Evolutionary conservation across 345 rosid genomes (phyloP).

Genomic region (Tarenaya hassleriana): DNA sequence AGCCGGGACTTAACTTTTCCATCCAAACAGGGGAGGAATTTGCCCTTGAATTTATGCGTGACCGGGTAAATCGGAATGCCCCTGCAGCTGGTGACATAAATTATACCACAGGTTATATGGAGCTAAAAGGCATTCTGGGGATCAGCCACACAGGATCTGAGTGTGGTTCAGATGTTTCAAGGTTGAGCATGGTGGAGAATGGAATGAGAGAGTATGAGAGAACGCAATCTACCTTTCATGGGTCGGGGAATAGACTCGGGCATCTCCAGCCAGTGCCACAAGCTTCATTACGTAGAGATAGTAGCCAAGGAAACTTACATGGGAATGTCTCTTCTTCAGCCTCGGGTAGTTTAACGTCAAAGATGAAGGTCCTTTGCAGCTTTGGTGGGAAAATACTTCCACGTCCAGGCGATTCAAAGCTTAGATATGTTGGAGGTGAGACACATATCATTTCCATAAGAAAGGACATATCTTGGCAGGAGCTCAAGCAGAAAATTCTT

Average conservation of each 20-base stretch:
- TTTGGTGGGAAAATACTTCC: slow-evolving; percentile 81
- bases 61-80: slow-evolving; percentile 44
- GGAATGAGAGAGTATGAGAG: slow-evolving; percentile 46
- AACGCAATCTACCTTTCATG: slow-evolving; percentile 35
- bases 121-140: slow-evolving; percentile 55
- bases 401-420: slow-evolving; percentile 87
- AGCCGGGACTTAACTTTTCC: slow-evolving; percentile 67
- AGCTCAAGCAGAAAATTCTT: slow-evolving; percentile 53
- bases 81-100: slow-evolving; percentile 38
- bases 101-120: slow-evolving; percentile 52
- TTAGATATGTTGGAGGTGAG: slow-evolving; percentile 87
- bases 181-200: slow-evolving; percentile 37
- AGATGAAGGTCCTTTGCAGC: slow-evolving; percentile 79
- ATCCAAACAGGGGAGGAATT: slow-evolving; percentile 93
- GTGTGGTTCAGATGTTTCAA: slow-evolving; percentile 54
- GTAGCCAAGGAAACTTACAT: slow-evolving; percentile 28
- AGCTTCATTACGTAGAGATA: slow-evolving; percentile 36
- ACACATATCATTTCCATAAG: slow-evolving; percentile 59
- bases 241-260: slow-evolving; percentile 37
- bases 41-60: slow-evolving; percentile 83
- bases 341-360: slow-evolving; percentile 38
- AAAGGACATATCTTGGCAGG: slow-evolving; percentile 60
- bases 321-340: slow-evolving; percentile 37
- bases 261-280: slow-evolving; percentile 45
- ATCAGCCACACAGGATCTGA: slow-evolving; percentile 56